These are phyloP conservation scores for Kwoniella dejecticola DNA, from an alignment of 768 basidiomycete species.

Conservation along the genomic window DNA sequence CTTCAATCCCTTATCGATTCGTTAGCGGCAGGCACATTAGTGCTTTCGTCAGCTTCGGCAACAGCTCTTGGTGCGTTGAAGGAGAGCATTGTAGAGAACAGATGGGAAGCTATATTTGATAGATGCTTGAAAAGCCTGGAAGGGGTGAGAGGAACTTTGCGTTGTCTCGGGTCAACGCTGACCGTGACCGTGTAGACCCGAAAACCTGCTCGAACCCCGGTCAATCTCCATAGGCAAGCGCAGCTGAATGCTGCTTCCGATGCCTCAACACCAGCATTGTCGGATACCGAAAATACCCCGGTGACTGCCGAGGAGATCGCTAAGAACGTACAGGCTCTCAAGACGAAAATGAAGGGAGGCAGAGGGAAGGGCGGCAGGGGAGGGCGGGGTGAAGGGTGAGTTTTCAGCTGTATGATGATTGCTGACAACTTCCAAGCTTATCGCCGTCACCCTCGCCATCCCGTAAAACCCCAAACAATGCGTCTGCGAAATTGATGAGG, in stretches of 20 bases:
- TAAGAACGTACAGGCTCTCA: slow-evolving; percentile 85
- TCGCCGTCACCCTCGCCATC: slow-evolving; percentile 43
- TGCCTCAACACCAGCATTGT: slow-evolving; percentile 26
- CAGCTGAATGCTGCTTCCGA: slow-evolving; percentile 45
- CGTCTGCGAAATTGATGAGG: slow-evolving; percentile 67
- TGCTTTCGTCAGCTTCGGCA: slow-evolving; percentile 20
- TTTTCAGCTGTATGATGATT: background rate
- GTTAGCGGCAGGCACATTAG: slow-evolving; percentile 54
- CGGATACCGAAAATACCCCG: slow-evolving; percentile 29
- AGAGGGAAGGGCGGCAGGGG: slow-evolving; percentile 58
- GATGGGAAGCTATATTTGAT: slow-evolving; percentile 51
- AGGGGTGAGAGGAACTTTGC: slow-evolving; percentile 23
- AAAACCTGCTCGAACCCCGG: slow-evolving; percentile 24
- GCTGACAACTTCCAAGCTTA: background rate
- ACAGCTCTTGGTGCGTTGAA: slow-evolving; percentile 35
- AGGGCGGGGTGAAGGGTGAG: slow-evolving; percentile 31
- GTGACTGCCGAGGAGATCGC: slow-evolving; percentile 79
- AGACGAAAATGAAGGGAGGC: slow-evolving; percentile 73
- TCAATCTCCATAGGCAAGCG: slow-evolving; percentile 41
- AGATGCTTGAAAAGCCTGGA: slow-evolving; percentile 47
- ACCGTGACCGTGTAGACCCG: slow-evolving; percentile 14
- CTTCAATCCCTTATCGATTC: slow-evolving; percentile 80
- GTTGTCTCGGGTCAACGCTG: no score
- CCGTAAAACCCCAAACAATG: slow-evolving; percentile 27
- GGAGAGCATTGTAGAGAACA: slow-evolving; percentile 38